Evolutionary conservation across 352 stramenopile species (phyloP).

Genomic region (Thalassiosira delicatula): DNA sequence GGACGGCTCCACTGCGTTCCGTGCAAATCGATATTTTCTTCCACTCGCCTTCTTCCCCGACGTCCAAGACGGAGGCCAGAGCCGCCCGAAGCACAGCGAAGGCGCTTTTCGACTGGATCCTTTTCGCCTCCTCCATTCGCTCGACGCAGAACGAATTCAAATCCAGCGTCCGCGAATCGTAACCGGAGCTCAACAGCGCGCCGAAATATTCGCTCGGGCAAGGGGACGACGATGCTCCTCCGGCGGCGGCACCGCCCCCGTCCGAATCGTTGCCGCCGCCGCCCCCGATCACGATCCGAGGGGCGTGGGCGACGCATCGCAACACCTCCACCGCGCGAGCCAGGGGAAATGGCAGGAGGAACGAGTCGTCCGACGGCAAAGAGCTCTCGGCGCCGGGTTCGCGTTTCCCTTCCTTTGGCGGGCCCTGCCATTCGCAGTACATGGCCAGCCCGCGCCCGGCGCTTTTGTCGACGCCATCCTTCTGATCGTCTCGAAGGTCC

Average conservation of each 20-base stretch:
- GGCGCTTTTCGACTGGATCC: conserved; percentile 64
- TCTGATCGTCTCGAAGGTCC: conserved; percentile 16
- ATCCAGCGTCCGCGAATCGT: conserved; percentile 49
- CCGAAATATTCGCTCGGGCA: conserved; percentile 18
- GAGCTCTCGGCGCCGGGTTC: background rate
- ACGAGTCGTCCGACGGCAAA: conserved; percentile 22
- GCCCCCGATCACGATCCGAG: conserved; percentile 74
- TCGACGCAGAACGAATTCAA: conserved; percentile 52
- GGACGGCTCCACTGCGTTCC: conserved; percentile 8
- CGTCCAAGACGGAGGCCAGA: conserved; percentile 62
- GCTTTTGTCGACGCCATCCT: conserved; percentile 17
- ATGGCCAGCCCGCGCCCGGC: conserved; percentile 39
- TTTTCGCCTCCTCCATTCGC: conserved; percentile 62
- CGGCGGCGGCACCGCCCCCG: background rate
- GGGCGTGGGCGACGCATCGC: conserved; percentile 42
- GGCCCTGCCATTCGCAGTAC: conserved; percentile 57
- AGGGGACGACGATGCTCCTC: background rate
- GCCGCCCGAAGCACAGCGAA: conserved; percentile 70
- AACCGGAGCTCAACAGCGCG: conserved; percentile 17
- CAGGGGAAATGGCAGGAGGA: conserved; percentile 70
- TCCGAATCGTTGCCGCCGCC: conserved; percentile 86
- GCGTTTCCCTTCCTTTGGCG: background rate
- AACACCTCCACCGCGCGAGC: conserved; percentile 69
- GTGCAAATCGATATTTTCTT: conserved; percentile 15
- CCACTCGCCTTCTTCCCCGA: conserved; percentile 48